A percentile compares a stretch with the other conserved stretches of the same genome.
These are phyloP conservation scores for Fusarium sp. DNA, from an alignment of 2,329 filamentous ascomycete species.

Conservation along the genomic window DNA sequence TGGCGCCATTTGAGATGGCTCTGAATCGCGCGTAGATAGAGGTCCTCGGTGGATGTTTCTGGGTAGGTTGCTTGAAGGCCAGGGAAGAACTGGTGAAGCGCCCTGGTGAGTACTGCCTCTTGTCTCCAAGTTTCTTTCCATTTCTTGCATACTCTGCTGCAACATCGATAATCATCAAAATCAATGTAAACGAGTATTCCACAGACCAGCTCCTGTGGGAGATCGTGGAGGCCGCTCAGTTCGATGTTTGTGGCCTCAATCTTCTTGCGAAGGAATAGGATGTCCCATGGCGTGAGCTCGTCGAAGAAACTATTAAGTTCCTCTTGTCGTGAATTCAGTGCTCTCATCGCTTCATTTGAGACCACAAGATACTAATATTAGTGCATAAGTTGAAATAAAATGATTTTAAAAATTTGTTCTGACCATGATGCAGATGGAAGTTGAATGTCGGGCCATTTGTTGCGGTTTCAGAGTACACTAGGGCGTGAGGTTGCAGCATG, in stretches of 20 bases:
- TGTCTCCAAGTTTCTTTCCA: constrained; percentile 47
- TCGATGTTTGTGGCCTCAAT: constrained; percentile 28
- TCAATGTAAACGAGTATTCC: constrained; percentile 38
- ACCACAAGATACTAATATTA: not conserved
- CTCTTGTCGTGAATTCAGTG: not conserved
- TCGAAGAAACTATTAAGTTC: constrained; percentile 44
- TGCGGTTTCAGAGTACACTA: not conserved
- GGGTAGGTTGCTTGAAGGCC: constrained; percentile 42
- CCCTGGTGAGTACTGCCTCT: constrained; percentile 28
- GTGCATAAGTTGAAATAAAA: not conserved
- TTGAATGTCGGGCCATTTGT: not conserved
- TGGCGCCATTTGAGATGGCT: constrained; percentile 32
- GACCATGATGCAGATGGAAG: not conserved
- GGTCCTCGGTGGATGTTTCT: not conserved
- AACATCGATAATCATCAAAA: constrained; percentile 45
- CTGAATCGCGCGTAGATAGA: constrained; percentile 31
- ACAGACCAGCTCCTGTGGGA: constrained; percentile 48
- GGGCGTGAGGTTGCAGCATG: not conserved
- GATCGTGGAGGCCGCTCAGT: constrained; percentile 43
- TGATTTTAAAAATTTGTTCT: not conserved
- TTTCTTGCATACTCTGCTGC: constrained; percentile 42
- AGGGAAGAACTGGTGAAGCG: constrained; percentile 47
- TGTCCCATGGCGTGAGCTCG: constrained; percentile 46
- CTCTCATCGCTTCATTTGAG: not conserved
- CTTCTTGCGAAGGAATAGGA: constrained; percentile 43